These are phyloP conservation scores for Beta corolliflora DNA, from an alignment of 179 eudicot genomes.

Conservation along the genomic window DNA sequence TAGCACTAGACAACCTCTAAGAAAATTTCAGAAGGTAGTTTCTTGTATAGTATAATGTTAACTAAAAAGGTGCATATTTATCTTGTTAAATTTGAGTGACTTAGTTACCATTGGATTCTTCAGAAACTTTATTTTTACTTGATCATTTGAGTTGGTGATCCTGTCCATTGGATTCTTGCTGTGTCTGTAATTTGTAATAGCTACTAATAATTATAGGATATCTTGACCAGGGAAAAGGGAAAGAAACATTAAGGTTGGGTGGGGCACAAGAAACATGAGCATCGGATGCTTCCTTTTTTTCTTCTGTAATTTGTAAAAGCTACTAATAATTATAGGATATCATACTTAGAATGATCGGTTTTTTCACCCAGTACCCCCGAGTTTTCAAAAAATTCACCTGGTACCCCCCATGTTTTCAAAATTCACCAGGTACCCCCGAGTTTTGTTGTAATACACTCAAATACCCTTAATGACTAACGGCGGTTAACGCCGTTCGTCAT, in stretches of 20 bases:
- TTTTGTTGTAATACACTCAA: no score
- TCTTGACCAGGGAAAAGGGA: constrained; percentile 3
- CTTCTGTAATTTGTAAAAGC: background rate
- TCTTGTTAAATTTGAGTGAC: background rate
- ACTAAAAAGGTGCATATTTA: background rate
- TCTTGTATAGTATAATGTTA: background rate
- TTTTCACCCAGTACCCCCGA: no score
- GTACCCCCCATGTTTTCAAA: no score
- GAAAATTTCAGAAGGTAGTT: background rate
- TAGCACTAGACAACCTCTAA: background rate
- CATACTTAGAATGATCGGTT: no score
- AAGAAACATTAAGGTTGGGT: background rate
- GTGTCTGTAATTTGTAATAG: background rate
- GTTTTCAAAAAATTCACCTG: no score
- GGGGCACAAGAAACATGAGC: background rate
- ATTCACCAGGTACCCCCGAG: no score
- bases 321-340: no score
- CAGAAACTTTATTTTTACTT: no score
- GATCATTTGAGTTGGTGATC: background rate
- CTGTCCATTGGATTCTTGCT: constrained; percentile 7
- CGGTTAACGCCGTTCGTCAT: no score
- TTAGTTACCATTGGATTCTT: constrained; percentile 8
- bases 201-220: background rate
- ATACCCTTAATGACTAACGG: no score
- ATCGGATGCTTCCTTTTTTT: constrained; percentile 14